Evolutionary conservation across 768 basidiomycete genomes (phyloP), one percentile per base, ranked within the genome.

Genomic region (Pisolithus tinctorius): DNA sequence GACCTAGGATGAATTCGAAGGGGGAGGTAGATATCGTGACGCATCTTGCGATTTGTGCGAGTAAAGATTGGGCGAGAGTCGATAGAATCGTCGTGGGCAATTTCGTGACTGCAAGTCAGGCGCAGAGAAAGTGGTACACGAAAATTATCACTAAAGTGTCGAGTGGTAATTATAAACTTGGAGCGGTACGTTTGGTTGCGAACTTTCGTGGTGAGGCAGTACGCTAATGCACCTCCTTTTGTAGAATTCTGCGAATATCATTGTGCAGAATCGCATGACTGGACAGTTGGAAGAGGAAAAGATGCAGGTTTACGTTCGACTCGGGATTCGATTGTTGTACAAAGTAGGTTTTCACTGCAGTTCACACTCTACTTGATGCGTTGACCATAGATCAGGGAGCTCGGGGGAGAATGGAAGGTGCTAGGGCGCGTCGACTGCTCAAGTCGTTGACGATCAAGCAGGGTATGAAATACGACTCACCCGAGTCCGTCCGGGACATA

Each of bases 91-190:
- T 96, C 41, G 93, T 95, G 11, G 86, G 89, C 16, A 93, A 95
- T 63, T 99, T 90, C 58, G 94, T 97, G 3, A 97, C 94, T 0
- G 86, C 90, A 5, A 84, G 80, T 57, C 93, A 96, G 72, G 95
- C 95, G 55, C 94, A 98, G 74, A 75, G 95, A 62, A 99, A 99
- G 71, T 97, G 92, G 87, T 88, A 94, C 63, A 93, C 92, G 55
- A 91, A 86, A 73, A 78, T 97, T 37, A 78, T 97, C 48, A 77
- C 81, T 23, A 93, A 93, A 70, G 82, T 96, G 5, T 86, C 88
- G 0, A 81, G 81, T 56, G 95, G 94, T 9, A 79, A 86, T 51
- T 98, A 98, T 70, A 79, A 78, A 58, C 78, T 98, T 26, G 95
- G 95, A 0, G 95, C 95, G 58, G 90, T 88, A 57, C 48, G 84